Conservation (phyloP, 345 rosid species). For the Eucalyptus albens region DNA sequence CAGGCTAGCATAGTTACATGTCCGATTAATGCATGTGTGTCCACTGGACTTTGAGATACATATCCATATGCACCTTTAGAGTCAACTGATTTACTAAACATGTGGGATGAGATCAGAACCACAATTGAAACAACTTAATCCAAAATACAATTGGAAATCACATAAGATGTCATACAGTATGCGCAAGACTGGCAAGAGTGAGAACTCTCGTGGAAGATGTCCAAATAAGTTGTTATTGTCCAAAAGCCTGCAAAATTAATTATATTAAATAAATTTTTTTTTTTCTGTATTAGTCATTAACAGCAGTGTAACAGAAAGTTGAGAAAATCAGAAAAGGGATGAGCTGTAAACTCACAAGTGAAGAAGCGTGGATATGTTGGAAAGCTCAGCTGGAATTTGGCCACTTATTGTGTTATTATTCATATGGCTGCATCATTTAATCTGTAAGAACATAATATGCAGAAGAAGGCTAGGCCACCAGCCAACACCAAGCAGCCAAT, state of each 20-base stretch:
- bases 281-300: background rate
- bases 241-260: constrained; percentile 41
- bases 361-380: constrained; percentile 41
- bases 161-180: constrained; percentile 51
- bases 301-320: background rate
- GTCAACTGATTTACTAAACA: background rate
- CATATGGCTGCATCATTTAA: constrained; percentile 60
- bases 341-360: constrained; percentile 55
- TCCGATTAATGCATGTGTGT: background rate
- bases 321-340: background rate
- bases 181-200: constrained; percentile 35
- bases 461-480: background rate
- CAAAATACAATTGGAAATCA: background rate
- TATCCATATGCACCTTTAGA: background rate
- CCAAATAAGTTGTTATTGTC: constrained; percentile 75
- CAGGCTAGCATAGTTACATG: background rate
- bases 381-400: constrained; percentile 60
- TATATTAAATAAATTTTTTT: background rate
- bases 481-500: background rate
- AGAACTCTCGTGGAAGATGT: constrained; percentile 54
- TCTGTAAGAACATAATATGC: background rate
- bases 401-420: constrained; percentile 83
- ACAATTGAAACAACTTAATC: background rate
- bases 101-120: background rate
- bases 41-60: background rate